Base-by-base conservation (phyloP, 139 green algal species). In the Limnomonas spitsbergensis region DNA sequence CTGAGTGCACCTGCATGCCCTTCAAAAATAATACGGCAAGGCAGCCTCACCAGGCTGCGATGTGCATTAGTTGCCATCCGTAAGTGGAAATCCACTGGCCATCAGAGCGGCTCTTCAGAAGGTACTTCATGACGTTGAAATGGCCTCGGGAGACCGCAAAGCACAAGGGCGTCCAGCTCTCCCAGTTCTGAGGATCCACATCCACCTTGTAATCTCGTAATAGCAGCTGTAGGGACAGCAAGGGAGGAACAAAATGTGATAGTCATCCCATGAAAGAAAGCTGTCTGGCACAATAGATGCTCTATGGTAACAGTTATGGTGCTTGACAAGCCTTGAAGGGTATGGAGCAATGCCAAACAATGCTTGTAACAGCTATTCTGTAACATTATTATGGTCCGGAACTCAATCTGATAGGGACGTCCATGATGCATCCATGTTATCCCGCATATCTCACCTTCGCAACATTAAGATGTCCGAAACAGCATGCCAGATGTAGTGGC, bases 161-260 rank as follows among this genome's bases (percentile, higher is more conserved):
- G 40, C 79, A 75, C 29, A 84, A 34, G 0, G 80, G 80, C 34
- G 80, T 84, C 75, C 80, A 81, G 69, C 80, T 75, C 75, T 84
- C 80, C 40, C 42, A 81, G 69, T 84, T 84, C 40, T 68, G 32
- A 0, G 69, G 52, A 36, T 79, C 80, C 2, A 84, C 54, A 14
- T 32, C 38, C 0, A 76, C 66, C 2, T 14, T 2, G 34, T 52
- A 34, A 32, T 83, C 79, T 9, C 73, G 69, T 0, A 83, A n/a
- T 7, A 83, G 79, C 35, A 75, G 27, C 69, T 75, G 56, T 70
- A 36, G 42, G 6, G 6, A 54, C 6, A 27, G 6, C 42, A 9
- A 54, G 42, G 9, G 42, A 6, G 38, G 1, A 66, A 38, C 66
- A 42, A 54, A 6, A 54, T 54, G 42, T 9, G 9, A 6, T 54